Evolutionary conservation across 768 basidiomycete genomes (phyloP).

Genomic region (Tricholoma saponaceum): DNA sequence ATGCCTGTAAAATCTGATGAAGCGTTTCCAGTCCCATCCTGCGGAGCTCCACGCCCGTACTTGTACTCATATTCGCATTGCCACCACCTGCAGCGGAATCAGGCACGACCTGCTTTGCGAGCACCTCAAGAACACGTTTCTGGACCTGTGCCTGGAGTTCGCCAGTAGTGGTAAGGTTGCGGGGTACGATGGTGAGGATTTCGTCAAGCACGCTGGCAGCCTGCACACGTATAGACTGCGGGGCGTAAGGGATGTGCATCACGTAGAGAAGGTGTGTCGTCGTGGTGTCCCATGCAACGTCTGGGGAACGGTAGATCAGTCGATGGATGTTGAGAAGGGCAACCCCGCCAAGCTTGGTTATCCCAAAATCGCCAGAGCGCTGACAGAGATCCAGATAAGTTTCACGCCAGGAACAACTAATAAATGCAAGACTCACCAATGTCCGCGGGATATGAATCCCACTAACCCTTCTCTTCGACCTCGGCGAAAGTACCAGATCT

Average conservation of each 20-base stretch:
- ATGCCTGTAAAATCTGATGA: slow-evolving; percentile 85
- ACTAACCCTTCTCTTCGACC: slow-evolving; percentile 62
- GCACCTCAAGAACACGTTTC: slow-evolving; percentile 77
- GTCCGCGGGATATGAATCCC: slow-evolving; percentile 84
- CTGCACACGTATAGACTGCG: slow-evolving; percentile 79
- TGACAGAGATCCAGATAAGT: slow-evolving; percentile 24
- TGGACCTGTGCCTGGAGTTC: slow-evolving; percentile 72
- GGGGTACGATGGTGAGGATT: slow-evolving; percentile 72
- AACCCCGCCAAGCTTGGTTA: slow-evolving; percentile 78
- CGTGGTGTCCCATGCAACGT: slow-evolving; percentile 80
- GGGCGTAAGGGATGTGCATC: slow-evolving; percentile 64
- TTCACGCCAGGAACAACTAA: neutral
- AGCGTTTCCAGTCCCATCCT: slow-evolving; percentile 87
- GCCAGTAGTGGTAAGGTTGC: slow-evolving; percentile 55
- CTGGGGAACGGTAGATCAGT: slow-evolving; percentile 76
- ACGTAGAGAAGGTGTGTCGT: slow-evolving; percentile 79
- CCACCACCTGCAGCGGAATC: slow-evolving; percentile 26
- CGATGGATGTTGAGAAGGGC: slow-evolving; percentile 83
- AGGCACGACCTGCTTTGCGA: slow-evolving; percentile 73
- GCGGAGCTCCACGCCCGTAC: slow-evolving; percentile 69
- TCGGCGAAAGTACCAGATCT: slow-evolving; percentile 38
- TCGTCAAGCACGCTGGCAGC: slow-evolving; percentile 87
- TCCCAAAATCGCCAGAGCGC: slow-evolving; percentile 94
- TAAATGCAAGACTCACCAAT: slow-evolving; percentile 44
- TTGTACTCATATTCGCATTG: slow-evolving; percentile 27